Evolutionary conservation across 495 filamentous ascomycete genomes (phyloP).

Genomic region (Podospora fimiseda): DNA sequence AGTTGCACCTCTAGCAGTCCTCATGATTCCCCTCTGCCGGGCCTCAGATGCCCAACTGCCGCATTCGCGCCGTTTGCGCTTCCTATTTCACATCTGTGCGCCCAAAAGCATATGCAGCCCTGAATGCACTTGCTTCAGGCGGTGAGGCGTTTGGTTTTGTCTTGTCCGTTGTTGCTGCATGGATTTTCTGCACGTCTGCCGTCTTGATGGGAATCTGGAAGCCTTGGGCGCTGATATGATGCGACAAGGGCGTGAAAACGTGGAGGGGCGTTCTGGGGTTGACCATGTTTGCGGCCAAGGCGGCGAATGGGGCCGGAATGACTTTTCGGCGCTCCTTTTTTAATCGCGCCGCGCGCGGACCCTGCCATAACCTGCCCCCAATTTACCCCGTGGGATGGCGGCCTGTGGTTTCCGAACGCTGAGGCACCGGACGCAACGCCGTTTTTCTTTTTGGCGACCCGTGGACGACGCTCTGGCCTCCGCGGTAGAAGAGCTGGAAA

Average conservation of each 20-base stretch:
- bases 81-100: neutral
- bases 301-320: slow-evolving; percentile 5
- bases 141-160: neutral
- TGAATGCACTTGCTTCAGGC: neutral
- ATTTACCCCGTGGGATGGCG: no score
- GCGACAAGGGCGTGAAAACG: neutral
- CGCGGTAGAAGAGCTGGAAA: no score
- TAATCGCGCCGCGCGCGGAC: neutral
- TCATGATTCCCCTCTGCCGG: no score
- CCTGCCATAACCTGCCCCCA: neutral
- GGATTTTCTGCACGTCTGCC: neutral
- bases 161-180: neutral
- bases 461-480: no score
- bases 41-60: slow-evolving; percentile 1
- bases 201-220: no score
- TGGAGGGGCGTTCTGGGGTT: neutral
- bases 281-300: neutral
- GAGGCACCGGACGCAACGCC: no score
- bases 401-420: no score
- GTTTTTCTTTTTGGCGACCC: no score
- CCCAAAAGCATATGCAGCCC: neutral
- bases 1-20: no score
- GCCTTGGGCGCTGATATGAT: slow-evolving; percentile 2
- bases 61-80: neutral
- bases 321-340: neutral